phyloP scores from a whole-genome alignment of 768 basidiomycete species.

The Trametopsis cervina region DNA sequence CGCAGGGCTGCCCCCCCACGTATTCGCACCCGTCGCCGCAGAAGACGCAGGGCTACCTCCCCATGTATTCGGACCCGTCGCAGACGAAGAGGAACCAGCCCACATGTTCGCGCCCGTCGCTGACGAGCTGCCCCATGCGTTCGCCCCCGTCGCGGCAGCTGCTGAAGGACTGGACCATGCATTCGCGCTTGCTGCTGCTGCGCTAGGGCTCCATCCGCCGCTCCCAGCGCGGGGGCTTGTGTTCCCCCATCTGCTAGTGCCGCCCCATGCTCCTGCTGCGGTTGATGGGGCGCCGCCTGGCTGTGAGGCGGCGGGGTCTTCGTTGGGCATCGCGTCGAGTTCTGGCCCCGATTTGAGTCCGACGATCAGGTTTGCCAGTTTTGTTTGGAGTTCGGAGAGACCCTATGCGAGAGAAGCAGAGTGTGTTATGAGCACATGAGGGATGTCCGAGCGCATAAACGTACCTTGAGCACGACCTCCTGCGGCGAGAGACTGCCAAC shows the following conservation, averaged over 20 bases:
- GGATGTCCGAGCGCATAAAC: no score
- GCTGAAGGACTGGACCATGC: not conserved
- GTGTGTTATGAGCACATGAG: no score
- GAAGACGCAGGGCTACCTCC: not conserved
- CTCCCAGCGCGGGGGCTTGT: not conserved
- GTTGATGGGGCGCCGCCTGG: not conserved
- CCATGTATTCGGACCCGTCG: not conserved
- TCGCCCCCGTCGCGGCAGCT: not conserved
- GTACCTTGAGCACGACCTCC: constrained; percentile 82
- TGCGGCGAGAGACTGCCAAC: constrained; percentile 86
- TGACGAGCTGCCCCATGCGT: constrained; percentile 1
- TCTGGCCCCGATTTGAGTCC: constrained; percentile 51
- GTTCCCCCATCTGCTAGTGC: constrained; percentile 11
- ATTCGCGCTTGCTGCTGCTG: not conserved
- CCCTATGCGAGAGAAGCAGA: constrained; percentile 46
- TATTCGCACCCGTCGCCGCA: not conserved
- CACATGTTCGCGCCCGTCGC: not conserved
- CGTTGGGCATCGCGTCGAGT: constrained; percentile 16
- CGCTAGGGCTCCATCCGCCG: constrained; percentile 13
- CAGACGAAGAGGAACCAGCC: not conserved
- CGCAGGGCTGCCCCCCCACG: not conserved
- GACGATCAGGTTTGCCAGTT: constrained; percentile 72
- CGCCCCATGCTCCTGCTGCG: constrained; percentile 7
- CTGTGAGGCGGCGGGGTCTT: not conserved
- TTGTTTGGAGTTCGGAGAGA: constrained; percentile 69